Conservation (phyloP, 2,329 filamentous ascomycete genomes). For the Capronia epimyces region DNA sequence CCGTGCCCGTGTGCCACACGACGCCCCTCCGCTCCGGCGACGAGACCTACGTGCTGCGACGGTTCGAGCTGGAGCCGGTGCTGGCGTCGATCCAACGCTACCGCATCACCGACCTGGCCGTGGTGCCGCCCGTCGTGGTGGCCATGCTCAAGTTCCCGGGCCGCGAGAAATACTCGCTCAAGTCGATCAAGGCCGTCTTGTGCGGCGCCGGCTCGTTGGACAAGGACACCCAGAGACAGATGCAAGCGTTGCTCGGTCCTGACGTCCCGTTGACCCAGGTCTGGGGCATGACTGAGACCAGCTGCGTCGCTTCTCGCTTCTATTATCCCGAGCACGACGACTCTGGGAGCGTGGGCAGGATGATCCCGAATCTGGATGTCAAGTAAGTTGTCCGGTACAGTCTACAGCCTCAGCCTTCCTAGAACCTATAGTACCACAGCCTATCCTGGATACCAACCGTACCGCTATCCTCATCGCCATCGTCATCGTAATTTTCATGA, state of each 20-base stretch:
- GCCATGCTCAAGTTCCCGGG: constrained; percentile 29
- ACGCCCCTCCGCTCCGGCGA: constrained; percentile 44
- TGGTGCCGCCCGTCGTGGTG: constrained; percentile 45
- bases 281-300: constrained; percentile 53
- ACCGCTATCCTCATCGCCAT: no score
- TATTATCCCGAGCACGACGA: constrained; percentile 17
- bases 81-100: constrained; percentile 38
- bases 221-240: constrained; percentile 36
- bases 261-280: constrained; percentile 44
- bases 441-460: no score
- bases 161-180: constrained; percentile 29
- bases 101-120: constrained; percentile 45
- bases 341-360: constrained; percentile 18
- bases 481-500: no score
- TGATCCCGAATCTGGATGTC: constrained; percentile 19
- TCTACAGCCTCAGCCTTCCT: no score
- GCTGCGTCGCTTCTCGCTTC: constrained; percentile 20
- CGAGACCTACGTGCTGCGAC: constrained; percentile 44
- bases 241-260: constrained; percentile 40
- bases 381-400: no score
- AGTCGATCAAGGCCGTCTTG: constrained; percentile 40
- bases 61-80: constrained; percentile 42
- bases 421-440: no score
- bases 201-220: constrained; percentile 49
- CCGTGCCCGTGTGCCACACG: constrained; percentile 43